Evolutionary conservation across 1,284 basidiomycete species (phyloP).

Genomic region (Pyrrhoderma lamaoense): DNA sequence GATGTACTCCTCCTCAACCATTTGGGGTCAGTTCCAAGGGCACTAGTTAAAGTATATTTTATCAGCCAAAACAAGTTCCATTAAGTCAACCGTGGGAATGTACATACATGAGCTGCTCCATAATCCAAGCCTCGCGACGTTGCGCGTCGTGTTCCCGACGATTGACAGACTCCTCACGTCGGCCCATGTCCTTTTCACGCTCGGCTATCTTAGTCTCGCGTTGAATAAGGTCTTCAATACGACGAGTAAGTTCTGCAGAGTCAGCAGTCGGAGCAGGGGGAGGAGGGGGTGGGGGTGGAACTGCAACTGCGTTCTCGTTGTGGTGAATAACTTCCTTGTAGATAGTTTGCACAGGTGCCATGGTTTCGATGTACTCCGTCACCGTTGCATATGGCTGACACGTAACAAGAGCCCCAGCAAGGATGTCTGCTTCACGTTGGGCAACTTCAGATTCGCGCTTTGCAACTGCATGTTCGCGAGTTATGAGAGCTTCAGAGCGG

Average conservation of each 20-base stretch:
- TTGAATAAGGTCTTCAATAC: conserved; percentile 71
- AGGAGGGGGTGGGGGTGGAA: conserved; percentile 40
- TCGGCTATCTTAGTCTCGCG: conserved; percentile 77
- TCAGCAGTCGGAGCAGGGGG: conserved; percentile 55
- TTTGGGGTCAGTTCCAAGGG: conserved; percentile 58
- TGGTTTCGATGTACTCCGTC: conserved; percentile 33
- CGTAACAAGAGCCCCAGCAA: conserved; percentile 53
- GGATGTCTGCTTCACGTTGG: conserved; percentile 73
- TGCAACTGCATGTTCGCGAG: conserved; percentile 68
- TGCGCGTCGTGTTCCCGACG: conserved; percentile 76
- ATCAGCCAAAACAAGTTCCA: background rate
- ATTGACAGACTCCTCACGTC: conserved; percentile 74
- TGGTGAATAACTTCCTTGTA: conserved; percentile 74
- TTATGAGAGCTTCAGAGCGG: conserved; percentile 66
- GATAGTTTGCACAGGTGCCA: conserved; percentile 60
- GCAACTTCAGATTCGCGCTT: conserved; percentile 77
- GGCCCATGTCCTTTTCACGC: conserved; percentile 73
- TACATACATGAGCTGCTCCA: conserved; percentile 78
- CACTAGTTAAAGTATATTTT: conserved; percentile 39
- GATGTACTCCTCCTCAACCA: conserved; percentile 69
- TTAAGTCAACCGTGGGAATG: background rate
- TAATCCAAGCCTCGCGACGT: conserved; percentile 78
- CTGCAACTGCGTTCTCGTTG: conserved; percentile 60
- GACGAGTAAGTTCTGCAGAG: conserved; percentile 28
- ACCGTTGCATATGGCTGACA: conserved; percentile 46